These are phyloP conservation scores for Pythium rishiriense DNA, from an alignment of 352 stramenopile species.

Conservation along the genomic window DNA sequence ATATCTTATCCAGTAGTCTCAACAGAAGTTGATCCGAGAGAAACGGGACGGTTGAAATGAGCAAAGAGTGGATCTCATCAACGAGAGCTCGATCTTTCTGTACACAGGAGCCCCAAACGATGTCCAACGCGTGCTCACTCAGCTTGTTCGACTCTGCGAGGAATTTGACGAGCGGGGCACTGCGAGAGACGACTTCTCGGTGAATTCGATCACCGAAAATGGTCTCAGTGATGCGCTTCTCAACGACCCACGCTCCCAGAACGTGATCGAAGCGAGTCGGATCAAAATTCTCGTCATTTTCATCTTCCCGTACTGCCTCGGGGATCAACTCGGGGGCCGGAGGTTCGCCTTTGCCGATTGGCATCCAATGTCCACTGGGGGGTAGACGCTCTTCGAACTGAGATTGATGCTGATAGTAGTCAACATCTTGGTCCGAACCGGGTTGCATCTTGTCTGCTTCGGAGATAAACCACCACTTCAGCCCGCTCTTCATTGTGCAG, in stretches of 20 bases:
- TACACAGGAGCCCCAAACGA: constrained; percentile 80
- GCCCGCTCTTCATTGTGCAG: constrained; percentile 97
- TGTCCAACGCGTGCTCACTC: constrained; percentile 57
- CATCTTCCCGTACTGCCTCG: constrained; percentile 59
- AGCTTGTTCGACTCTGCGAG: constrained; percentile 80
- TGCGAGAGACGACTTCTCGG: constrained; percentile 84
- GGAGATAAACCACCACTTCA: constrained; percentile 99
- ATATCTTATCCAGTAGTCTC: constrained; percentile 72
- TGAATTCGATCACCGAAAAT: constrained; percentile 91
- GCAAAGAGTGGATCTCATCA: constrained; percentile 80
- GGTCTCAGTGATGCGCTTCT: constrained; percentile 79
- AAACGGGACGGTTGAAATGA: constrained; percentile 77
- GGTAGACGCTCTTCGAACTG: constrained; percentile 93
- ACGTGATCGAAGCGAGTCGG: constrained; percentile 66
- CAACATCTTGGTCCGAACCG: constrained; percentile 97
- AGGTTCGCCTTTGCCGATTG: constrained; percentile 68
- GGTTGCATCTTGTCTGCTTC: constrained; percentile 96
- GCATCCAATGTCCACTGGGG: constrained; percentile 88
- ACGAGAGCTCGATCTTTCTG: constrained; percentile 85
- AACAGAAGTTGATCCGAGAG: constrained; percentile 70
- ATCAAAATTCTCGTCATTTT: constrained; percentile 40
- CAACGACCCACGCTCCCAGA: constrained; percentile 67
- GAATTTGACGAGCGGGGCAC: constrained; percentile 81
- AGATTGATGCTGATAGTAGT: constrained; percentile 99
- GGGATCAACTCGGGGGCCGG: constrained; percentile 72